Conservation (phyloP, 805 yeast genomes). For the Yarrowia sp. region DNA sequence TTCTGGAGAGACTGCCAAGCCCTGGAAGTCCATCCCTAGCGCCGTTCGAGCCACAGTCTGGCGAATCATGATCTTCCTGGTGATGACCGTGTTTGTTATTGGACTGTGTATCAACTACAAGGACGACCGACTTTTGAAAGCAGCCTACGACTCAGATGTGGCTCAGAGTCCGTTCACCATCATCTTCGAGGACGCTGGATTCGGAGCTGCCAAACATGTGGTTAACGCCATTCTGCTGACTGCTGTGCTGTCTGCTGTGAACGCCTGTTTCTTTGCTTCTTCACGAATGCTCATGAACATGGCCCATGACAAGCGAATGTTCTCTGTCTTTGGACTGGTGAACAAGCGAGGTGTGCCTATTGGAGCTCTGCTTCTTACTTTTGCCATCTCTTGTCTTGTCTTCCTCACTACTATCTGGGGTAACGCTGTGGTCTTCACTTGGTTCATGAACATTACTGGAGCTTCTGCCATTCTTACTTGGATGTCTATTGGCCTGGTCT, state of each 20-base stretch:
- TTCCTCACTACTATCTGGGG: slow-evolving; percentile 71
- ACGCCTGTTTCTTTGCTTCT: slow-evolving; percentile 68
- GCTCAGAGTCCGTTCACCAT: slow-evolving; percentile 57
- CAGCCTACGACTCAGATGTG: slow-evolving; percentile 51
- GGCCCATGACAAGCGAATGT: slow-evolving; percentile 65
- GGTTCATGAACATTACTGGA: slow-evolving; percentile 70
- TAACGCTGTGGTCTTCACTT: slow-evolving; percentile 62
- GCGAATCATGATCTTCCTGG: slow-evolving; percentile 58
- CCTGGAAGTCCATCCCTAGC: slow-evolving; percentile 61
- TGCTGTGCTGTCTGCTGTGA: slow-evolving; percentile 68
- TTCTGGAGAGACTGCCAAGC: slow-evolving; percentile 65
- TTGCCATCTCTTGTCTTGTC: slow-evolving; percentile 62
- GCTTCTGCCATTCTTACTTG: slow-evolving; percentile 69
- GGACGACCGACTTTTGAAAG: slow-evolving; percentile 53
- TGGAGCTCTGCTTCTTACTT: slow-evolving; percentile 60
- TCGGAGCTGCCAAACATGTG: slow-evolving; percentile 56
- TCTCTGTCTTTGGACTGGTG: slow-evolving; percentile 57
- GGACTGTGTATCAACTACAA: slow-evolving; percentile 64
- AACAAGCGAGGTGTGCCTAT: slow-evolving; percentile 66
- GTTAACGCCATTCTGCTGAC: slow-evolving; percentile 64
- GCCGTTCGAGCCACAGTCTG: slow-evolving; percentile 62
- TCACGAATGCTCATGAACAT: slow-evolving; percentile 58
- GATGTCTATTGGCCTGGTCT: slow-evolving; percentile 63
- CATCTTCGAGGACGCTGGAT: slow-evolving; percentile 59
- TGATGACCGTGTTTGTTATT: slow-evolving; percentile 59